A percentile compares a stretch with the other conserved stretches of the same genome.
phyloP scores from a whole-genome alignment of 108 stramenopile species.

The Cyclotella cryptica region DNA sequence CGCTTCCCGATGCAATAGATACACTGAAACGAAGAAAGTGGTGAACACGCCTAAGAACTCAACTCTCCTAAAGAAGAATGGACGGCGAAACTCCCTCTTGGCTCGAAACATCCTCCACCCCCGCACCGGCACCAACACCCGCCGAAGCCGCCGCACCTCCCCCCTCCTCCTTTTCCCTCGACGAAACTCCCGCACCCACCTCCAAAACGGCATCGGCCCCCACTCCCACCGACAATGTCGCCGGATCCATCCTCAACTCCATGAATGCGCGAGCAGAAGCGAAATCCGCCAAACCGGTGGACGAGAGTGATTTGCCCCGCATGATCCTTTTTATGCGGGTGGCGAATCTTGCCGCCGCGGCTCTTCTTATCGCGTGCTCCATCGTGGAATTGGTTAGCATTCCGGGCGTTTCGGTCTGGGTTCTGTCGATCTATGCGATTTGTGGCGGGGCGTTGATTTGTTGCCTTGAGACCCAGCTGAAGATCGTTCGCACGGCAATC shows the following conservation, averaged over 20 bases:
- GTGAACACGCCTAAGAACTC: neutral
- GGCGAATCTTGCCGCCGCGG: conserved; percentile 73
- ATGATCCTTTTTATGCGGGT: conserved; percentile 82
- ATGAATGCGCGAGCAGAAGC: conserved; percentile 9
- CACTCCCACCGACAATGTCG: conserved; percentile 40
- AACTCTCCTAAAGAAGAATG: conserved; percentile 6
- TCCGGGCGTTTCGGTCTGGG: conserved; percentile 63
- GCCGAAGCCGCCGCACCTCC: conserved; percentile 9
- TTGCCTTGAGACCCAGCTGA: conserved; percentile 89
- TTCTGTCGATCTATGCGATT: conserved; percentile 78
- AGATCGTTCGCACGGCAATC: conserved; percentile 86
- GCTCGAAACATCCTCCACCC: conserved; percentile 26
- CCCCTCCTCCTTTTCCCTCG: conserved; percentile 31
- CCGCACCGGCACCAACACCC: conserved; percentile 18
- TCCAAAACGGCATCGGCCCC: conserved; percentile 26
- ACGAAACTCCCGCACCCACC: conserved; percentile 22
- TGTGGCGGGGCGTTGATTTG: conserved; percentile 84
- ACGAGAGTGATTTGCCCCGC: conserved; percentile 73
- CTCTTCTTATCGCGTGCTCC: conserved; percentile 59
- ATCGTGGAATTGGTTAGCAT: conserved; percentile 54
- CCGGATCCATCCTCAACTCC: conserved; percentile 39
- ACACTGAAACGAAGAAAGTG: no score
- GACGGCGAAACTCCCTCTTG: conserved; percentile 50
- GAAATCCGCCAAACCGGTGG: conserved; percentile 27
- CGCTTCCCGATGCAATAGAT: no score